These are phyloP conservation scores for Diphasiastrum complanatum DNA, from an alignment of 83 land plant species.

Conservation along the genomic window DNA sequence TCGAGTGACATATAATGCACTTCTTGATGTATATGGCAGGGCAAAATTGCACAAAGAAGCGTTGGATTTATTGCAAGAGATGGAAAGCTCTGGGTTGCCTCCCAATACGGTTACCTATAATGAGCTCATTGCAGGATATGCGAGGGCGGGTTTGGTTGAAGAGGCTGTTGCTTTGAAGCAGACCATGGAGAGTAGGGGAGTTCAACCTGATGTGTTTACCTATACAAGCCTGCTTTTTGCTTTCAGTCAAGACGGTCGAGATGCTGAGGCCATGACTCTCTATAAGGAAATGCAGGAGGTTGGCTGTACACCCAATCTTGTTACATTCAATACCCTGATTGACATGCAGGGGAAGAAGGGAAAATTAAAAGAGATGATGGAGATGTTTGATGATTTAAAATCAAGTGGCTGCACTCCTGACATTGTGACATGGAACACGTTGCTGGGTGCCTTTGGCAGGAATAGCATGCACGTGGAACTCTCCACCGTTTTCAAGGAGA, in stretches of 20 bases:
- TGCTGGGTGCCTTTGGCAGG: constrained; percentile 31
- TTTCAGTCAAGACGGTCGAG: constrained; percentile 64
- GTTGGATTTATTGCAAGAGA: constrained; percentile 54
- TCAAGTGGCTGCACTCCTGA: constrained; percentile 54
- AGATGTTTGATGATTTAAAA: constrained; percentile 67
- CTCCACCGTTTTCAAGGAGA: constrained; percentile 70
- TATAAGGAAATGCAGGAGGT: constrained; percentile 62
- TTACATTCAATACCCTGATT: constrained; percentile 81
- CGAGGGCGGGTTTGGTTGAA: constrained; percentile 64
- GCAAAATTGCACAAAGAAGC: constrained; percentile 67
- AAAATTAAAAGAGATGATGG: constrained; percentile 78
- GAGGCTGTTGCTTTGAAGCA: constrained; percentile 63
- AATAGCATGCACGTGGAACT: neutral
- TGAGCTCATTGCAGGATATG: constrained; percentile 75
- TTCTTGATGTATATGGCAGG: constrained; percentile 93
- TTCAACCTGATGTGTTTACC: constrained; percentile 80
- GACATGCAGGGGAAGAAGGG: constrained; percentile 76
- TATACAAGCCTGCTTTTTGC: constrained; percentile 82
- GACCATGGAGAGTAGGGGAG: constrained; percentile 61
- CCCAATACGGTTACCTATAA: constrained; percentile 85
- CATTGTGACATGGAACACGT: constrained; percentile 88
- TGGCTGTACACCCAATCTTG: constrained; percentile 63
- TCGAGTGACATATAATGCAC: constrained; percentile 78
- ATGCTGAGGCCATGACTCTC: constrained; percentile 50
- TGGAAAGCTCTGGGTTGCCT: constrained; percentile 56